phyloP scores from a whole-genome alignment of 345 rosid genomes.

The Gossypium bickii region DNA sequence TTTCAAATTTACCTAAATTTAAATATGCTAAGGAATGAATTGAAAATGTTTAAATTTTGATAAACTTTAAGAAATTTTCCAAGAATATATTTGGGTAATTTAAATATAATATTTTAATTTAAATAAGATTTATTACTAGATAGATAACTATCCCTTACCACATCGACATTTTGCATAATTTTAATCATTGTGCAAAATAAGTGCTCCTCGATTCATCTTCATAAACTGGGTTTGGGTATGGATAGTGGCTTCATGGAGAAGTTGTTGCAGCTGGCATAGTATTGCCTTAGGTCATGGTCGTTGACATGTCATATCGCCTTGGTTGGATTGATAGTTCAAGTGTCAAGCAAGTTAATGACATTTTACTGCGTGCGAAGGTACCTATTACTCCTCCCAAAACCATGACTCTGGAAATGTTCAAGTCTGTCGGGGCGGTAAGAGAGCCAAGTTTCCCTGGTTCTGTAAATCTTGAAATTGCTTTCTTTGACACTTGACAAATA shows the following conservation, averaged over 20 bases:
- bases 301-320: conserved; percentile 93
- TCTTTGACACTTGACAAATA: neutral
- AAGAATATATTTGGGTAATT: too few relatives aligned
- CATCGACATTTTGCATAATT: too few relatives aligned
- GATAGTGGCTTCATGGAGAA: conserved; percentile 97
- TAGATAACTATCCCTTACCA: too few relatives aligned
- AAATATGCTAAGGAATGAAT: too few relatives aligned
- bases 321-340: conserved; percentile 92
- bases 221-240: conserved; percentile 81
- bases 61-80: too few relatives aligned
- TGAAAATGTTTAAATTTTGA: too few relatives aligned
- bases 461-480: neutral
- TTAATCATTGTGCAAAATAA: too few relatives aligned
- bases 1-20: too few relatives aligned
- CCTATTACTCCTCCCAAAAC: conserved; percentile 69
- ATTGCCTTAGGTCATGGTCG: conserved; percentile 85
- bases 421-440: conserved; percentile 93
- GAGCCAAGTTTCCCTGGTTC: neutral
- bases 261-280: conserved; percentile 98
- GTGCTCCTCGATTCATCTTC: too few relatives aligned
- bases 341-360: conserved; percentile 60
- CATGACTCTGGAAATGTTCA: conserved; percentile 90
- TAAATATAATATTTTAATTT: too few relatives aligned
- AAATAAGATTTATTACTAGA: too few relatives aligned
- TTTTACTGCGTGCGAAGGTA: conserved; percentile 61